Evolutionary conservation across 345 rosid genomes (phyloP), one percentile per base, ranked within the genome.

Genomic region (Crucihimalaya himalaica): DNA sequence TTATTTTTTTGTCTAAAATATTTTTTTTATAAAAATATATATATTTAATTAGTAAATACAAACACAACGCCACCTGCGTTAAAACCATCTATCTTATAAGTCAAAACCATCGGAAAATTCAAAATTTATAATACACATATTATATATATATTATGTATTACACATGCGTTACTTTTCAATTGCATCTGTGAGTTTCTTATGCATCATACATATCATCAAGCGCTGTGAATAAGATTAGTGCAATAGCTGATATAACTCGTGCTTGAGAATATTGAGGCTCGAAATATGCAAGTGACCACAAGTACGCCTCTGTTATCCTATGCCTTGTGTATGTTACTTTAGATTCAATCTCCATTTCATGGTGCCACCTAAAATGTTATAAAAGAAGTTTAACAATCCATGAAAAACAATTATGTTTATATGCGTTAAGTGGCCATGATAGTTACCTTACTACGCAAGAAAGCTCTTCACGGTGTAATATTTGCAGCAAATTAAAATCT

Each of bases 51-150:
- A n/a, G n/a, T n/a, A n/a, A n/a, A n/a, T n/a, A n/a, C n/a, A n/a
- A n/a, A n/a, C n/a, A n/a, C n/a, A n/a, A n/a, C n/a, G 72, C 78
- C 78, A 74, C 78, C 78, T 74, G 40, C 9, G 37, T 63, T 21
- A 3, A 6, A 50, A 37, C 35, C 67, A 32, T 10, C 9, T 6
- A 59, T 47, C 19, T 5, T 47, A 35, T 48, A 48, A 59, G 48
- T 21, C 59, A 2, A 8, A 34, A 32, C 48, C 25, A 70, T 5
- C 0, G 2, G 27, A 15, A 27, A 57, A 43, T 0, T 15, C 6
- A 40, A 29, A 19, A 9, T 29, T 18, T 32, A 34, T 15, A 43
- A 67, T 43, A 15, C 23, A 15, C 12, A 20, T 15, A 1, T 5
- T 19, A n/a, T n/a, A n/a, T n/a, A n/a, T n/a, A n/a, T n/a, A n/a